Evolutionary conservation across 495 filamentous ascomycete species (phyloP).

Genomic region (Penicillium turbatum): DNA sequence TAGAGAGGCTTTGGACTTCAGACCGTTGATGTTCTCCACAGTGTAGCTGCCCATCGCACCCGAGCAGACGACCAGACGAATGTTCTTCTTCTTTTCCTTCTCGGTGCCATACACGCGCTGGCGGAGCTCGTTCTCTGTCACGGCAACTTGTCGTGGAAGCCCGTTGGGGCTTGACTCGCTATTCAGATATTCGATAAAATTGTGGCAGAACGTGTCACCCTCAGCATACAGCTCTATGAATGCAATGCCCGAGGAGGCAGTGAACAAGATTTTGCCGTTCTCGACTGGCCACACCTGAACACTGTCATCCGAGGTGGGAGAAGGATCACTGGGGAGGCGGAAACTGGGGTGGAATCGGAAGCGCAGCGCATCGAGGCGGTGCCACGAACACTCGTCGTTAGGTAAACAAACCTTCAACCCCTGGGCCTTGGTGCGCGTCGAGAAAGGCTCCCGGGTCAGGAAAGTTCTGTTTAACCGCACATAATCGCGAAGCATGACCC

Average conservation of each 20-base stretch:
- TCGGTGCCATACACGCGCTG: constrained; percentile 58
- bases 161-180: constrained; percentile 54
- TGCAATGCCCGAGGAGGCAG: constrained; percentile 73
- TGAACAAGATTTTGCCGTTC: constrained; percentile 72
- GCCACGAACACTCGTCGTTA: constrained; percentile 82
- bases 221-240: constrained; percentile 77
- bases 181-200: constrained; percentile 73
- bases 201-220: constrained; percentile 67
- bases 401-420: constrained; percentile 65
- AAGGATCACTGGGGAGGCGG: constrained; percentile 68
- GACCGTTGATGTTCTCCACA: constrained; percentile 64
- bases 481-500: constrained; percentile 87
- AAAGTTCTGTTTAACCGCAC: constrained; percentile 80
- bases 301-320: constrained; percentile 64
- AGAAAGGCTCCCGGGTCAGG: constrained; percentile 70
- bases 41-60: constrained; percentile 65
- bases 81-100: constrained; percentile 61
- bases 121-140: constrained; percentile 73
- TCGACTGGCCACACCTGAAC: constrained; percentile 87
- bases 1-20: constrained; percentile 65
- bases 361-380: constrained; percentile 78
- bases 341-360: constrained; percentile 93
- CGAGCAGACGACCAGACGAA: constrained; percentile 71
- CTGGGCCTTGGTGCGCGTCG: constrained; percentile 75
- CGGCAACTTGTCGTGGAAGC: constrained; percentile 62